Conservation (phyloP, 2,329 filamentous ascomycete genomes). For the Lithohypha guttulata region DNA sequence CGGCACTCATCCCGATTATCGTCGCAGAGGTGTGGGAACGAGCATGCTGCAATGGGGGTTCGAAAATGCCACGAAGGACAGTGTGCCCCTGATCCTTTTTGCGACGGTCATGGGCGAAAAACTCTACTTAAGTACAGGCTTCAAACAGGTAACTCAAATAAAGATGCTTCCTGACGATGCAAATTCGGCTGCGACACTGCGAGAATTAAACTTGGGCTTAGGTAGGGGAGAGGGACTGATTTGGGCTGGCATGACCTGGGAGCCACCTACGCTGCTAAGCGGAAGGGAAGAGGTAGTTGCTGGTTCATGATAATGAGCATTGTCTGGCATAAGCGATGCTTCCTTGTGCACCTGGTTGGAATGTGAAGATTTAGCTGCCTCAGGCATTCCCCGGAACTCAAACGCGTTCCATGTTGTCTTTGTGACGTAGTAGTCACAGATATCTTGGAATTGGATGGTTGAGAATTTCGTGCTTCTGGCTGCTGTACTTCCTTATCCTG, state of each 20-base stretch:
- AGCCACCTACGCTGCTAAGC: not conserved
- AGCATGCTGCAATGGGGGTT: constrained; percentile 8
- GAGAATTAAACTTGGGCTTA: not conserved
- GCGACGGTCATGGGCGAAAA: constrained; percentile 2
- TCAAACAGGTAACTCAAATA: not conserved
- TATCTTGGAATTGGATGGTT: too few relatives aligned
- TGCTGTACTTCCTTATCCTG: too few relatives aligned
- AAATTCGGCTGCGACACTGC: not conserved
- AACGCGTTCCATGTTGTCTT: too few relatives aligned
- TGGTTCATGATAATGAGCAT: not conserved
- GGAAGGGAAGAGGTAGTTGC: not conserved
- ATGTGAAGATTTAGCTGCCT: too few relatives aligned
- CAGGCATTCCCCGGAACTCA: too few relatives aligned
- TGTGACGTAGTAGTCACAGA: too few relatives aligned
- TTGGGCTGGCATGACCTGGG: constrained; percentile 8
- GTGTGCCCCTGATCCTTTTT: constrained; percentile 4
- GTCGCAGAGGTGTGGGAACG: constrained; percentile 6
- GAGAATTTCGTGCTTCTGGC: too few relatives aligned
- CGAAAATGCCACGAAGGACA: constrained; percentile 1
- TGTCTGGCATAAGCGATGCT: too few relatives aligned
- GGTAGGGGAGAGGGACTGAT: constrained; percentile 3
- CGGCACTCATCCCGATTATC: constrained; percentile 4
- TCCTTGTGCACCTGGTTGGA: too few relatives aligned
- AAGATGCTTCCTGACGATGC: not conserved
- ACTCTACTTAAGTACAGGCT: constrained; percentile 4